Evolutionary conservation across 2,329 filamentous ascomycete genomes (phyloP).

Genomic region (Fusarium protoensiforme): DNA sequence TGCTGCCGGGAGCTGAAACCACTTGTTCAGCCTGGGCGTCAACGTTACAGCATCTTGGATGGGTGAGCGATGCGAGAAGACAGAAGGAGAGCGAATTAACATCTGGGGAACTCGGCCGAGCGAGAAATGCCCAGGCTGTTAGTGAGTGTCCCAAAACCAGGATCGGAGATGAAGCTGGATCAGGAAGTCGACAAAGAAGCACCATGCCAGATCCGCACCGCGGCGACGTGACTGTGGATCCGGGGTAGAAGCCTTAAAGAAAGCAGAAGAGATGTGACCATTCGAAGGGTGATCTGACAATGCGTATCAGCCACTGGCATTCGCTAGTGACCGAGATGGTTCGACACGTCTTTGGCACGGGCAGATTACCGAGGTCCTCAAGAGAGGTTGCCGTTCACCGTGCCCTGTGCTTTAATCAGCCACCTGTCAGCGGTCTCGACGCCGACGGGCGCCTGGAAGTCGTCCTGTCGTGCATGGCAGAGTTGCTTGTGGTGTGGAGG

Average conservation of each 20-base stretch:
- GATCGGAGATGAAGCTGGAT: constrained; percentile 45
- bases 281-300: constrained; percentile 29
- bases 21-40: constrained; percentile 21
- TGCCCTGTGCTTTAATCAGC: constrained; percentile 19
- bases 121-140: constrained; percentile 17
- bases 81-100: constrained; percentile 16
- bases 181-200: constrained; percentile 32
- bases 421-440: constrained; percentile 32
- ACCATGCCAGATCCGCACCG: constrained; percentile 40
- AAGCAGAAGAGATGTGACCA: constrained; percentile 19
- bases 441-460: constrained; percentile 28
- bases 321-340: constrained; percentile 21
- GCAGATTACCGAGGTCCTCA: constrained; percentile 33
- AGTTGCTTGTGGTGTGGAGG: constrained; percentile 21
- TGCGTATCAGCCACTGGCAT: constrained; percentile 4
- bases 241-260: constrained; percentile 39
- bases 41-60: constrained; percentile 21
- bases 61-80: constrained; percentile 20
- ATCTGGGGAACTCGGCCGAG: constrained; percentile 44
- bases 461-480: constrained; percentile 6
- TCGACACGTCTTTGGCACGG: constrained; percentile 6
- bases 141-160: constrained; percentile 23
- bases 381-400: not conserved
- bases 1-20: constrained; percentile 40
- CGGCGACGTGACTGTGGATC: constrained; percentile 40